These are phyloP conservation scores for Cyberlindnera samutprakarnensis DNA, from an alignment of 805 yeast genomes.

Conservation along the genomic window DNA sequence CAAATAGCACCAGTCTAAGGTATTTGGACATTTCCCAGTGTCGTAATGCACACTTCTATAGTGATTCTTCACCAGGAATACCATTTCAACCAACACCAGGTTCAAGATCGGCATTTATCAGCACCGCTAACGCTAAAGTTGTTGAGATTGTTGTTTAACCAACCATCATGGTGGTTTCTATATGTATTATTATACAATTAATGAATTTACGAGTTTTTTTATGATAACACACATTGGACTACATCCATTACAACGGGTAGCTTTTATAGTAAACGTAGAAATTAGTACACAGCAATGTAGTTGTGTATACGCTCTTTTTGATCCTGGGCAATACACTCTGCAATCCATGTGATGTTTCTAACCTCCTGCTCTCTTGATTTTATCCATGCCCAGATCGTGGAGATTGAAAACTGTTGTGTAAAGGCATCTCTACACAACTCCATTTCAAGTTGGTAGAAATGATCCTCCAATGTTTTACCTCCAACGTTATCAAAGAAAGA, in stretches of 20 bases:
- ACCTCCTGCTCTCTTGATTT: constrained; percentile 95
- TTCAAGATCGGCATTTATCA: constrained; percentile 51
- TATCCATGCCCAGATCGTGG: constrained; percentile 95
- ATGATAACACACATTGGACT: too few relatives aligned
- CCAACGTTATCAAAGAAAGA: constrained; percentile 41
- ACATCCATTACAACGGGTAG: too few relatives aligned
- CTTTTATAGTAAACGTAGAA: too few relatives aligned
- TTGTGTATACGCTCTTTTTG: constrained; percentile 91
- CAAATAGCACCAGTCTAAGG: constrained; percentile 45
- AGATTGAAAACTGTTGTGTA: constrained; percentile 90
- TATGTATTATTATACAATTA: constrained; percentile 1
- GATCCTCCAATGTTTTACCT: constrained; percentile 78
- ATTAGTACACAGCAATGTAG: constrained; percentile 70
- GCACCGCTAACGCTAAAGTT: constrained; percentile 43
- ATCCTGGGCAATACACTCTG: constrained; percentile 98
- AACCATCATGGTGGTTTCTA: neutral
- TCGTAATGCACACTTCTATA: constrained; percentile 56
- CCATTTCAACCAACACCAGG: constrained; percentile 41
- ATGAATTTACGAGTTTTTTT: constrained; percentile 5
- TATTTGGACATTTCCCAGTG: constrained; percentile 64
- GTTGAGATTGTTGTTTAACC: constrained; percentile 49
- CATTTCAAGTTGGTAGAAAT: constrained; percentile 90
- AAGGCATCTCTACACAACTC: constrained; percentile 85
- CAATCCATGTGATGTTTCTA: constrained; percentile 98
- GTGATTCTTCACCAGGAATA: constrained; percentile 53